phyloP scores from a whole-genome alignment of 805 yeast genomes.

The Cephaloascus albidus region DNA sequence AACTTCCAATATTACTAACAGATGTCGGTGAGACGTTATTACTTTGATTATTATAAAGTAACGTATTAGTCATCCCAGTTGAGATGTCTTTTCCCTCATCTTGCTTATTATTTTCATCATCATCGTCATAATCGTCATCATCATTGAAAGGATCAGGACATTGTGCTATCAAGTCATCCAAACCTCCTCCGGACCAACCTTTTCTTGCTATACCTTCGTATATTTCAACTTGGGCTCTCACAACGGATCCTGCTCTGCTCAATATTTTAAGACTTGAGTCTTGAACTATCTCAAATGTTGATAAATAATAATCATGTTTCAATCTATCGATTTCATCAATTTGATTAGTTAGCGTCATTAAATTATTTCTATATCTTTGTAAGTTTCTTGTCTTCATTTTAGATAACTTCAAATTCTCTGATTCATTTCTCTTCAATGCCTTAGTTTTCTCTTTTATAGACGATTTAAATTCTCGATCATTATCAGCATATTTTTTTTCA shows the following conservation, averaged over 20 bases:
- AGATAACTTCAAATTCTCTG: conserved; percentile 48
- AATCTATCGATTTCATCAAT: conserved; percentile 71
- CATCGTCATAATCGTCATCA: conserved; percentile 7
- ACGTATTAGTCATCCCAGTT: background rate
- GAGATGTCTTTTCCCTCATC: conserved; percentile 1
- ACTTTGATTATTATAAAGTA: background rate
- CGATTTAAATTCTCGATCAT: conserved; percentile 45
- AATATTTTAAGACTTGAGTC: conserved; percentile 49
- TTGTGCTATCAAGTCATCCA: conserved; percentile 55
- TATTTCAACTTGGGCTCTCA: conserved; percentile 74
- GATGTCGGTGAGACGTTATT: background rate
- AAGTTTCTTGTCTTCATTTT: conserved; percentile 56
- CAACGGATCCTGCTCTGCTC: conserved; percentile 48
- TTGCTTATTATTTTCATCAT: background rate
- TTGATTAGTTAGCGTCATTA: conserved; percentile 60
- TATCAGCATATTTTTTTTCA: conserved; percentile 27
- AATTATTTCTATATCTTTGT: conserved; percentile 54
- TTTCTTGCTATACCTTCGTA: conserved; percentile 74
- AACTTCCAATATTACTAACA: background rate
- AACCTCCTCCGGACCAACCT: conserved; percentile 84
- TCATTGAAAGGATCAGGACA: conserved; percentile 59
- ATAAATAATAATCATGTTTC: conserved; percentile 66
- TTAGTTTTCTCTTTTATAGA: conserved; percentile 43
- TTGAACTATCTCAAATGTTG: conserved; percentile 52
- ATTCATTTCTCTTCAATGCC: conserved; percentile 50